phyloP scores from a whole-genome alignment of 805 yeast species.

The Saccharomyces mikatae region DNA sequence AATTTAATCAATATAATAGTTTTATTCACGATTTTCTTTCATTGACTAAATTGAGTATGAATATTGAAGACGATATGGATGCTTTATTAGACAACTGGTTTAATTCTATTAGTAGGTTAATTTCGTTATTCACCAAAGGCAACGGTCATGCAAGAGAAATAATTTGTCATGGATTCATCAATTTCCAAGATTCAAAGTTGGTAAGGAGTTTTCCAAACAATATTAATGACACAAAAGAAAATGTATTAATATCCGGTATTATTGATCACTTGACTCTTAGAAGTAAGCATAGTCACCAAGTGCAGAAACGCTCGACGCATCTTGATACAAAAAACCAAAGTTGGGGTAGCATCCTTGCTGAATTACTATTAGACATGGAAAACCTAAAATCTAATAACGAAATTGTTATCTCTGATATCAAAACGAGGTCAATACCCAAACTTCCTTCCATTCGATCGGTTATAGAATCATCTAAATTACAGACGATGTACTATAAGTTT shows the following conservation, averaged over 20 bases:
- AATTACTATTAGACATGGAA: neutral
- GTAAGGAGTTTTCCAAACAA: slow-evolving; percentile 9
- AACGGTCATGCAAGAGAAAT: slow-evolving; percentile 49
- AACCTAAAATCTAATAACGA: slow-evolving; percentile 7
- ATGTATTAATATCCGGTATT: slow-evolving; percentile 53
- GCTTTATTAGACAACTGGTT: slow-evolving; percentile 32
- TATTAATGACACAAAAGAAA: slow-evolving; percentile 10
- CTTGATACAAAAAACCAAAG: neutral
- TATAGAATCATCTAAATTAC: slow-evolving; percentile 43
- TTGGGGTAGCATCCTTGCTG: neutral
- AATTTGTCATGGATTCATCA: slow-evolving; percentile 44
- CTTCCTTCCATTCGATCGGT: slow-evolving; percentile 47
- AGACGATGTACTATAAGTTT: slow-evolving; percentile 50
- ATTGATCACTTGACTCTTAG: slow-evolving; percentile 43
- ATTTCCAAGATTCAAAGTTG: slow-evolving; percentile 18
- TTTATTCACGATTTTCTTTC: slow-evolving; percentile 12
- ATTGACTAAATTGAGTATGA: slow-evolving; percentile 3
- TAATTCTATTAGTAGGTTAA: slow-evolving; percentile 36
- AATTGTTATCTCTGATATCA: slow-evolving; percentile 46
- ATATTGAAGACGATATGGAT: slow-evolving; percentile 19
- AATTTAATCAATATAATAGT: slow-evolving; percentile 9
- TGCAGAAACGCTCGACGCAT: slow-evolving; percentile 1
- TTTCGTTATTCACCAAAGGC: slow-evolving; percentile 37
- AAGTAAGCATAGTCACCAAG: neutral
- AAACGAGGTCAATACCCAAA: slow-evolving; percentile 42